Percentiles rank a stretch among this genome's conserved stretches.
Conservation (phyloP, 805 yeast genomes). For the Myxozyma udenii region DNA sequence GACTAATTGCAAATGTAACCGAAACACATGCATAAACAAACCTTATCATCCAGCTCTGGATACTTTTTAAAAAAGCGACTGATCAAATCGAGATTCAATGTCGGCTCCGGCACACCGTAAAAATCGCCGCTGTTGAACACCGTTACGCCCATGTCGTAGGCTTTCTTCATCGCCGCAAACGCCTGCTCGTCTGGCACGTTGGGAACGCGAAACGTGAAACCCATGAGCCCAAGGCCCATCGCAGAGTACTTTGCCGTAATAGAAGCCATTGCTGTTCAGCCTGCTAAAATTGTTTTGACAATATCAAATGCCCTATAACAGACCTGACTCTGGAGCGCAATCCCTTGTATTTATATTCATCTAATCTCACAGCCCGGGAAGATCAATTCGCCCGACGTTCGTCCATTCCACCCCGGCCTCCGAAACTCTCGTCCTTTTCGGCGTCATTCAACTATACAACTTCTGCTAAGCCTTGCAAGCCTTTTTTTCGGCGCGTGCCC, state of each 20-base stretch:
- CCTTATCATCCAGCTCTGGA: conserved; percentile 47
- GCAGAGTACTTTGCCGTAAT: neutral
- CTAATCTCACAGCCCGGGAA: too few species aligned
- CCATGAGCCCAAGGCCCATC: conserved; percentile 76
- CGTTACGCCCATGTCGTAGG: conserved; percentile 47
- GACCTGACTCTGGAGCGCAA: too few species aligned
- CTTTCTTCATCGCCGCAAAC: conserved; percentile 49
- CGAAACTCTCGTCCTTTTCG: too few species aligned
- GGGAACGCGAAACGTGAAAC: conserved; percentile 61
- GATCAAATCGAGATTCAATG: conserved; percentile 52
- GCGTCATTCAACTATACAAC: too few species aligned
- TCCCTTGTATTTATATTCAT: too few species aligned
- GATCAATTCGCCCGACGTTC: too few species aligned
- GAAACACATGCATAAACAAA: conserved; percentile 39
- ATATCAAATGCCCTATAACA: too few species aligned
- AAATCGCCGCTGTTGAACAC: conserved; percentile 68
- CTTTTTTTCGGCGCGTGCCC: too few species aligned
- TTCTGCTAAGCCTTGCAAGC: too few species aligned
- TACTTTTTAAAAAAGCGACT: conserved; percentile 50
- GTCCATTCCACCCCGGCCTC: too few species aligned
- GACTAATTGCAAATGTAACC: neutral
- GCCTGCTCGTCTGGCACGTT: conserved; percentile 46
- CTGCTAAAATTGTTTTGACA: too few species aligned
- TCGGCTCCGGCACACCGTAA: conserved; percentile 43
- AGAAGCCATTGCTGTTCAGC: neutral